Conservation (phyloP, 108 stramenopile species). For the Fragilariopsis cylindrus region DNA sequence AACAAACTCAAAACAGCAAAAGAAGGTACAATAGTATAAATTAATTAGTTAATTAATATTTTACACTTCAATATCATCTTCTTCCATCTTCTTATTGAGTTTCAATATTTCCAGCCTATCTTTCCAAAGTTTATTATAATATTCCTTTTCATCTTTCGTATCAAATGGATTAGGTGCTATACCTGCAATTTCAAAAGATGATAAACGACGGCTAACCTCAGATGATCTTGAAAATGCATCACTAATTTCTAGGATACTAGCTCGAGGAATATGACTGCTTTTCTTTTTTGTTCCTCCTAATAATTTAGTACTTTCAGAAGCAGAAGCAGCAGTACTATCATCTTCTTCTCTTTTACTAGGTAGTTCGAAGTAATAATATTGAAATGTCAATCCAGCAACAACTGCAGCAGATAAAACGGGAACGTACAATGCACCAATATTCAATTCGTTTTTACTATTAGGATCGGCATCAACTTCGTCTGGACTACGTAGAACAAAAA, state of each 20-base stretch:
- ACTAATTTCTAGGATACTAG: conserved; percentile 29
- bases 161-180: conserved; percentile 16
- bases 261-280: conserved; percentile 13
- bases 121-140: neutral
- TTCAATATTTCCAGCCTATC: conserved; percentile 21
- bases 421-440: conserved; percentile 37
- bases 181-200: conserved; percentile 27
- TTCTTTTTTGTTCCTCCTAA: neutral
- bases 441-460: conserved; percentile 60
- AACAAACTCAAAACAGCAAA: no score
- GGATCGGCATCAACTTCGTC: conserved; percentile 54
- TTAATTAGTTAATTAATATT: neutral
- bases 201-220: conserved; percentile 30
- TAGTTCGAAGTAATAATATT: neutral
- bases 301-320: neutral
- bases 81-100: neutral
- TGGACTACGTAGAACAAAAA: conserved; percentile 57
- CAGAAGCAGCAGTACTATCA: neutral
- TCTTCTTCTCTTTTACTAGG: neutral
- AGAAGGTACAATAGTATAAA: no score
- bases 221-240: conserved; percentile 25
- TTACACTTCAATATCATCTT: neutral
- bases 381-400: conserved; percentile 15
- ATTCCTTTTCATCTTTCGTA: conserved; percentile 21
- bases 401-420: conserved; percentile 12